Evolutionary conservation across 1,139 yeast species (phyloP).

Genomic region (Candida pseudoviswanathii): DNA sequence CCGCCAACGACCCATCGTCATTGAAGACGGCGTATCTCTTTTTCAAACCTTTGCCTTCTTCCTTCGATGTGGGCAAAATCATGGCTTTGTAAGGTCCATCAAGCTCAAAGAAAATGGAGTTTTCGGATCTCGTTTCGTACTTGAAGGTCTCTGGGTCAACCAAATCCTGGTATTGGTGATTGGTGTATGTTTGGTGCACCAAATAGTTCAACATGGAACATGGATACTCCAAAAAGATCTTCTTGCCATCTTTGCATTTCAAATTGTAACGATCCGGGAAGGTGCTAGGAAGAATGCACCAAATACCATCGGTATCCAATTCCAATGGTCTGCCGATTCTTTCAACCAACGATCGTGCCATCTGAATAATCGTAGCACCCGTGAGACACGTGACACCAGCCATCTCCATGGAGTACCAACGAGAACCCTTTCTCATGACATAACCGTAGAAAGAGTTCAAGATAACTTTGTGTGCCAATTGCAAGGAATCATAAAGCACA

Average conservation of each 20-base stretch:
- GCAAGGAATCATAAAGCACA: conserved; percentile 90
- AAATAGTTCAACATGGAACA: conserved; percentile 95
- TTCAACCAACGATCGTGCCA: conserved; percentile 94
- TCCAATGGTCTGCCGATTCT: conserved; percentile 94
- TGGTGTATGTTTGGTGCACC: conserved; percentile 89
- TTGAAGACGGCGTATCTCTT: conserved; percentile 97
- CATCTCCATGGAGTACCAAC: conserved; percentile 99
- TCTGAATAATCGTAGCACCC: conserved; percentile 96
- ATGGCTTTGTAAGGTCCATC: conserved; percentile 99
- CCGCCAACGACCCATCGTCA: conserved; percentile 91
- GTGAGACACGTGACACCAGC: conserved; percentile 98
- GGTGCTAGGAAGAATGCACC: conserved; percentile 94
- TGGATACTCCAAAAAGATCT: conserved; percentile 80
- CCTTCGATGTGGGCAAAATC: conserved; percentile 96
- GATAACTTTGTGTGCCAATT: conserved; percentile 95
- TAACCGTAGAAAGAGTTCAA: conserved; percentile 96
- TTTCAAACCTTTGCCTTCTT: conserved; percentile 95
- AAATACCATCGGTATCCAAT: conserved; percentile 97
- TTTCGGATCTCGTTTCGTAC: conserved; percentile 82
- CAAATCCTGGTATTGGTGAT: conserved; percentile 90
- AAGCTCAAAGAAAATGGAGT: conserved; percentile 95
- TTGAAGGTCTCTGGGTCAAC: conserved; percentile 67
- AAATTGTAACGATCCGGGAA: conserved; percentile 89
- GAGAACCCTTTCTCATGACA: conserved; percentile 97
- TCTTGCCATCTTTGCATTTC: conserved; percentile 75